Evolutionary conservation across 2,329 filamentous ascomycete species (phyloP).

Genomic region (Pezizomycotina sp.): DNA sequence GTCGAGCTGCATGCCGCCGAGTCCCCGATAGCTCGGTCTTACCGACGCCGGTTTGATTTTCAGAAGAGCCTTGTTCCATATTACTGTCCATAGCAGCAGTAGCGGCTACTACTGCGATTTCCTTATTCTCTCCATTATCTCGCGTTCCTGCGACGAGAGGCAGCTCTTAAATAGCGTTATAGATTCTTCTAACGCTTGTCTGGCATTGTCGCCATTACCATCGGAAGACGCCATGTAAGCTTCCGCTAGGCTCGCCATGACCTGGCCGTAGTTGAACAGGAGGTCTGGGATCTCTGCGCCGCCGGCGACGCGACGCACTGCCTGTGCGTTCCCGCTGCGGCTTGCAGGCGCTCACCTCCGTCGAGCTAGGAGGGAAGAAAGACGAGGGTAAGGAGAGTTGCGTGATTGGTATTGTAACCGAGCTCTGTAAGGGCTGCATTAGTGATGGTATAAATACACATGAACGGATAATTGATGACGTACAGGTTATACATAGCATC

Average conservation of each 20-base stretch:
- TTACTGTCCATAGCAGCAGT: no score
- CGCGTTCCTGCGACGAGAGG: constrained; percentile 18
- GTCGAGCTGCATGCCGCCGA: constrained; percentile 17
- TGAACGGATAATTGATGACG: neutral
- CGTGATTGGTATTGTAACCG: constrained; percentile 12
- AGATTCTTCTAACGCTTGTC: constrained; percentile 18
- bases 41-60: no score
- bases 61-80: no score
- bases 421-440: constrained; percentile 4
- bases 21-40: no score
- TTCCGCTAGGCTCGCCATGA: constrained; percentile 20
- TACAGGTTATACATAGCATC: constrained; percentile 24
- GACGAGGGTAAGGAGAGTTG: constrained; percentile 6
- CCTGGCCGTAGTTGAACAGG: constrained; percentile 18
- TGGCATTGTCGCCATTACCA: constrained; percentile 6
- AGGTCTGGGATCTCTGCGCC: constrained; percentile 9
- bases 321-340: constrained; percentile 8
- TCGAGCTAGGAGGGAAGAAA: constrained; percentile 12
- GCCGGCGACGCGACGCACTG: constrained; percentile 12
- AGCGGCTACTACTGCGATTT: no score
- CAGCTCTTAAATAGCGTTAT: constrained; percentile 20
- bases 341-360: constrained; percentile 8
- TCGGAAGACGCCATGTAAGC: constrained; percentile 16
- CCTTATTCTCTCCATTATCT: no score
- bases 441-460: neutral